Evolutionary conservation across 1,139 yeast species (phyloP), one percentile per base, ranked within the genome.

Genomic region (Diutina pseudorugosa): DNA sequence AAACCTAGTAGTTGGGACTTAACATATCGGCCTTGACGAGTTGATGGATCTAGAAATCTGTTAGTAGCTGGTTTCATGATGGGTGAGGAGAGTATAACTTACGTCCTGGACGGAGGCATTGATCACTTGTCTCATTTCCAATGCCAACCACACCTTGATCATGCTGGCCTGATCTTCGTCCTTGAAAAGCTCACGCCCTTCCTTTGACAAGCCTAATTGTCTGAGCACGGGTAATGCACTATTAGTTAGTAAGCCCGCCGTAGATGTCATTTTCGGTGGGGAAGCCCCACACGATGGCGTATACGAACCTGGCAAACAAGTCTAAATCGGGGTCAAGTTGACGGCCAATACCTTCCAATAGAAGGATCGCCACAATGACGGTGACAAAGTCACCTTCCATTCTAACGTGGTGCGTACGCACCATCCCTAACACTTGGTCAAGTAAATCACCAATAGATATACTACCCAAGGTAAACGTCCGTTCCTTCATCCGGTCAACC

Each of bases 311-410:
- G 77, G 95, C 95, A 76, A 93, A 91, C 56, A 93, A 76, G 69
- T 93, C 98, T 62, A 93, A 74, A 50, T 88, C 82, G 2, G 98
- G 98, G 67, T 93, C 96, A 55, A 93, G 73, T 66, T 87, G 95
- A 64, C 98, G 76, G 20, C 98, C 98, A 53, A 93, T 87, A 14
- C 98, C 98, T 67, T 93, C 98, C 54, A 93, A 69, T 55, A 93
- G 73, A 52, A 93, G 69, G 41, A 93, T 90, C 1, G 98, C 96
- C 44, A 93, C 90, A 18, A 93, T 86, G 27, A 94, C 96, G 25
- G 96, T 89, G 50, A 93, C 84, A 62, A 93, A 93, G 65, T 93
- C 98, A 7, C 96, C 95, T 62, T 93, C 99, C 96, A 94, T 87
- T 63, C 97, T 77, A 20, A 93, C 98, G 65, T 94, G 99, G 65